A percentile compares a stretch with the other conserved stretches of the same genome.
Evolutionary conservation across 2,329 filamentous ascomycete species (phyloP).

Genomic region (Diplodia mutila): DNA sequence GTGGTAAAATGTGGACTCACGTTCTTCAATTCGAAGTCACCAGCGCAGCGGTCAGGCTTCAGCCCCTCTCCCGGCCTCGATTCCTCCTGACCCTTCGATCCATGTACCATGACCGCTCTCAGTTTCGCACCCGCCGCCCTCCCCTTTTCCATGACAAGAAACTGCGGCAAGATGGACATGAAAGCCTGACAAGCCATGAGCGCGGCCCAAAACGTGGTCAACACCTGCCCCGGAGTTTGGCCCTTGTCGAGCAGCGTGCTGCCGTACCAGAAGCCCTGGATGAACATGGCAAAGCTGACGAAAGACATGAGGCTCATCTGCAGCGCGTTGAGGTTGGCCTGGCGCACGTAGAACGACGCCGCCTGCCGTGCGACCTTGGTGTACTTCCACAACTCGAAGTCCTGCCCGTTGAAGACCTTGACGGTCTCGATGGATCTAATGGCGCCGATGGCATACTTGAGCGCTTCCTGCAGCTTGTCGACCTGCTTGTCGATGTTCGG

Average conservation of each 20-base stretch:
- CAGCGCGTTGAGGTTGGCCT: conserved; percentile 69
- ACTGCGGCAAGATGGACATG: conserved; percentile 74
- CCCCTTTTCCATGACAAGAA: conserved; percentile 78
- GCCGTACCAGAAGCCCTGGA: conserved; percentile 90
- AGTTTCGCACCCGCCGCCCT: conserved; percentile 72
- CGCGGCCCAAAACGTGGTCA: conserved; percentile 85
- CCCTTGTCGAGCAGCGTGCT: conserved; percentile 67
- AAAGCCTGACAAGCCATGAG: conserved; percentile 76
- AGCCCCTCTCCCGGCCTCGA: conserved; percentile 28
- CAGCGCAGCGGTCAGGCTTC: conserved; percentile 54
- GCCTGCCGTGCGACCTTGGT: conserved; percentile 59
- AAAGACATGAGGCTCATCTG: conserved; percentile 77
- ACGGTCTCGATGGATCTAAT: conserved; percentile 79
- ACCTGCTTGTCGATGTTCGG: conserved; percentile 72
- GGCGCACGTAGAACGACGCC: conserved; percentile 65
- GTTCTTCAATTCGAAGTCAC: conserved; percentile 70
- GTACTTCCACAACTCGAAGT: conserved; percentile 71
- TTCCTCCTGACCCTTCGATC: conserved; percentile 34
- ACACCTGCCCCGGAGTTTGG: conserved; percentile 65
- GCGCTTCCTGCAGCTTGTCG: conserved; percentile 66
- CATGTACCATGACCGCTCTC: conserved; percentile 47
- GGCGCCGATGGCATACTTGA: conserved; percentile 71
- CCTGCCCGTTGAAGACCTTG: conserved; percentile 80
- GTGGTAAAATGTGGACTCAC: conserved; percentile 48
- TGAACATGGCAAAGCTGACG: conserved; percentile 77